phyloP scores from a whole-genome alignment of 2,329 filamentous ascomycete genomes.

The Curvularia sp. region DNA sequence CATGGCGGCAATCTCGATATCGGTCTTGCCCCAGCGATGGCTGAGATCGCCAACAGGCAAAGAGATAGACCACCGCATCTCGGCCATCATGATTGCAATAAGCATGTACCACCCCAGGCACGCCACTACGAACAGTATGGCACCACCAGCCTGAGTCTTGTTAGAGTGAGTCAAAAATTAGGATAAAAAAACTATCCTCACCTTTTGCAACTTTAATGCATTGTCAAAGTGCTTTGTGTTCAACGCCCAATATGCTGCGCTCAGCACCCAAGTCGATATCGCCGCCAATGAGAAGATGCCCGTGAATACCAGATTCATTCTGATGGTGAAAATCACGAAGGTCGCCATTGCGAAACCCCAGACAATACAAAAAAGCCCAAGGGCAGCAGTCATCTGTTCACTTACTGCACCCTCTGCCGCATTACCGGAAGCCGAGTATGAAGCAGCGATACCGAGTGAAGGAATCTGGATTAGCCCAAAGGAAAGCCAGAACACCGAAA shows the following conservation, averaged over 20 bases:
- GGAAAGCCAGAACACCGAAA: conserved; percentile 59
- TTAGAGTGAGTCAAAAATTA: conserved; percentile 5
- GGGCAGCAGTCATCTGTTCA: conserved; percentile 58
- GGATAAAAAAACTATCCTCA: conserved; percentile 27
- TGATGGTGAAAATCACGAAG: conserved; percentile 60
- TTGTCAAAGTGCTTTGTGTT: conserved; percentile 54
- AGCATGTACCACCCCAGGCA: conserved; percentile 62
- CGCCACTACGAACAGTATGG: conserved; percentile 56
- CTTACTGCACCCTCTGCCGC: conserved; percentile 56
- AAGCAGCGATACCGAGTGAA: conserved; percentile 55
- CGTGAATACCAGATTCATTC: conserved; percentile 61
- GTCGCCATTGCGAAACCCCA: conserved; percentile 63
- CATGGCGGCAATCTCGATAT: conserved; percentile 37
- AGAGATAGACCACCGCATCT: conserved; percentile 60
- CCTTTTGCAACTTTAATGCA: conserved; percentile 57
- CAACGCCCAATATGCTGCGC: conserved; percentile 60
- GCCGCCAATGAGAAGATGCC: conserved; percentile 59
- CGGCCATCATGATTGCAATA: conserved; percentile 62
- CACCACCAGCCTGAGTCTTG: conserved; percentile 43
- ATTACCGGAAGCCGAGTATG: conserved; percentile 53
- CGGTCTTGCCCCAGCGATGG: conserved; percentile 55
- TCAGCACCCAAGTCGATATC: conserved; percentile 56
- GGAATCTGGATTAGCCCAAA: conserved; percentile 62
- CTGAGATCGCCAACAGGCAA: conserved; percentile 62
- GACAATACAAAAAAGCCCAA: conserved; percentile 60